phyloP scores from a whole-genome alignment of 1,284 basidiomycete species.

The Coniferiporia sulphurascens region DNA sequence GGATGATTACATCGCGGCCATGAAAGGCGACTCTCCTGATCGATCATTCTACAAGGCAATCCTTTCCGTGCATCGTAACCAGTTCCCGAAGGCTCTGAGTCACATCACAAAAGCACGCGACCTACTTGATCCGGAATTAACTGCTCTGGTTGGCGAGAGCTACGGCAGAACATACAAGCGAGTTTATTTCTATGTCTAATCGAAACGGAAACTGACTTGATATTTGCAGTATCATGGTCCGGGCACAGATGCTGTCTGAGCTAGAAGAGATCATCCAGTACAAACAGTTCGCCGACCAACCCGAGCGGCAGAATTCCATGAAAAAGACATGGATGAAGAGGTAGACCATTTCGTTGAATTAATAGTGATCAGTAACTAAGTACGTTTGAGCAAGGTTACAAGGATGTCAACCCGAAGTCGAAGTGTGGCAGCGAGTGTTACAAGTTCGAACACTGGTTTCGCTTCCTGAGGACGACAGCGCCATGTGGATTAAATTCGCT shows the following conservation, averaged over 20 bases:
- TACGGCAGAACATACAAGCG: constrained; percentile 96
- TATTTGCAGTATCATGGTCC: constrained; percentile 77
- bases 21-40: constrained; percentile 93
- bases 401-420: constrained; percentile 97
- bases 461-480: constrained; percentile 90
- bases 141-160: constrained; percentile 90
- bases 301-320: constrained; percentile 83
- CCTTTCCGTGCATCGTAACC: constrained; percentile 92
- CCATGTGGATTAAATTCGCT: constrained; percentile 96
- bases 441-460: constrained; percentile 95
- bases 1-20: constrained; percentile 95
- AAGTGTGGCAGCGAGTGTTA: constrained; percentile 97
- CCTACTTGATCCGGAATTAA: constrained; percentile 87
- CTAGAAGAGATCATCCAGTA: constrained; percentile 97
- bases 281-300: constrained; percentile 92
- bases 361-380: constrained; percentile 2
- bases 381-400: constrained; percentile 56
- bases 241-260: constrained; percentile 98
- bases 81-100: constrained; percentile 85
- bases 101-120: constrained; percentile 97
- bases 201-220: constrained; percentile 15
- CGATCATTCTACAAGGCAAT: constrained; percentile 96
- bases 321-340: constrained; percentile 94
- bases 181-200: constrained; percentile 25
- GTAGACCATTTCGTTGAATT: constrained; percentile 35